Percentiles rank a stretch among this genome's conserved stretches.
Conservation (phyloP, 257 asterid species). For the Verbascum thapsus region DNA sequence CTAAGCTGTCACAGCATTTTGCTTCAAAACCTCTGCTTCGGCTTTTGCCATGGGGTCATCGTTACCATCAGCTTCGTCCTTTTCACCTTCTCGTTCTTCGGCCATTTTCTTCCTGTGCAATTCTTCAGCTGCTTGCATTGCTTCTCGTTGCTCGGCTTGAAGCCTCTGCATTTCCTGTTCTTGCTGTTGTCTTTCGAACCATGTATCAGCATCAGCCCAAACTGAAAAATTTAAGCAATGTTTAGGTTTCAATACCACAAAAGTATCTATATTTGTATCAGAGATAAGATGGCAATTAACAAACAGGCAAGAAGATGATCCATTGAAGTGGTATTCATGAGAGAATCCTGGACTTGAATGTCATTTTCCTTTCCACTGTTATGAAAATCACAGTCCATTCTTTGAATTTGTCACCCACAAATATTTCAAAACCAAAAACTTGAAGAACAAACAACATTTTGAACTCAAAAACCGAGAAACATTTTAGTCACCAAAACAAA, state of each 20-base stretch:
- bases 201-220: conserved; percentile 98
- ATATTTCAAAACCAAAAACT: too few relatives aligned
- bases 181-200: conserved; percentile 94
- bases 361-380: too few relatives aligned
- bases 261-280: neutral
- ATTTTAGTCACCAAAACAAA: too few relatives aligned
- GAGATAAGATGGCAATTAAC: too few relatives aligned
- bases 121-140: conserved; percentile 79
- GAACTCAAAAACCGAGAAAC: too few relatives aligned
- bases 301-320: too few relatives aligned
- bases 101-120: conserved; percentile 85
- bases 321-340: too few relatives aligned
- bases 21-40: conserved; percentile 73
- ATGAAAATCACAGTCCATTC: too few relatives aligned
- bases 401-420: too few relatives aligned
- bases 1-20: conserved; percentile 34
- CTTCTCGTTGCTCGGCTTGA: conserved; percentile 79
- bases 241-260: conserved; percentile 5
- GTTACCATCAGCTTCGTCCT: conserved; percentile 46
- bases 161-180: conserved; percentile 87
- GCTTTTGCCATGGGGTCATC: conserved; percentile 79
- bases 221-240: conserved; percentile 42
- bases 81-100: conserved; percentile 87
- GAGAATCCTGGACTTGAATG: too few relatives aligned
- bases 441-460: too few relatives aligned